phyloP scores from a whole-genome alignment of 2,329 filamentous ascomycete species.

The Colletotrichum melonis region DNA sequence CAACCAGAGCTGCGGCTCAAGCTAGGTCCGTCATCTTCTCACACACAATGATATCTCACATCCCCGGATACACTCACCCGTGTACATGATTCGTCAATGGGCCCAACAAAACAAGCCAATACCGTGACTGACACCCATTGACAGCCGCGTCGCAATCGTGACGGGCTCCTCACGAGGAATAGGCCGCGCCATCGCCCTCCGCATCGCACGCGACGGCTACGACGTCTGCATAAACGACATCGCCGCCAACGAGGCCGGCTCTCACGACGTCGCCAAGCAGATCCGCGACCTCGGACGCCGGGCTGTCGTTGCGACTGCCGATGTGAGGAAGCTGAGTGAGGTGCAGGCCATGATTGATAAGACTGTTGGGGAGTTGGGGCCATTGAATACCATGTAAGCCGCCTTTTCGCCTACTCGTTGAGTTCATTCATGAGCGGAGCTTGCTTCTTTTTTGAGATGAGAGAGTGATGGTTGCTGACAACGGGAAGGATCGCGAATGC shows the following conservation, averaged over 20 bases:
- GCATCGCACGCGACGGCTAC: conserved; percentile 74
- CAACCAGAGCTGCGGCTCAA: conserved; percentile 20
- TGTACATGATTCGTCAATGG: background rate
- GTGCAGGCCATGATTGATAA: conserved; percentile 62
- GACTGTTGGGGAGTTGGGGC: conserved; percentile 64
- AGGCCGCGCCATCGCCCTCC: conserved; percentile 71
- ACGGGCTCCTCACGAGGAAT: conserved; percentile 47
- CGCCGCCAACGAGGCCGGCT: conserved; percentile 59
- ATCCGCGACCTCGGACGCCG: conserved; percentile 63
- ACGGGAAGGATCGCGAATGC: conserved; percentile 65
- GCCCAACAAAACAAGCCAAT: background rate
- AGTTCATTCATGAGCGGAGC: background rate
- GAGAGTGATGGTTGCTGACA: conserved; percentile 45
- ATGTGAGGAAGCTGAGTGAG: conserved; percentile 67
- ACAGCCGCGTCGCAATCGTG: conserved; percentile 30
- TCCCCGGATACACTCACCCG: background rate
- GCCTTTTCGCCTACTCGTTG: background rate
- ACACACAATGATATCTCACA: background rate
- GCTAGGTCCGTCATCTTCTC: background rate
- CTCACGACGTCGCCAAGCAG: conserved; percentile 64
- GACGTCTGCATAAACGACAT: conserved; percentile 75
- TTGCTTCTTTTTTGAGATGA: conserved; percentile 35
- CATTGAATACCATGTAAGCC: conserved; percentile 51
- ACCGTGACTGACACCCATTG: no score
- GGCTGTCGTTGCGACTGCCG: conserved; percentile 66